phyloP scores from a whole-genome alignment of 2,329 filamentous ascomycete genomes.

The Myriangium duriaei region DNA sequence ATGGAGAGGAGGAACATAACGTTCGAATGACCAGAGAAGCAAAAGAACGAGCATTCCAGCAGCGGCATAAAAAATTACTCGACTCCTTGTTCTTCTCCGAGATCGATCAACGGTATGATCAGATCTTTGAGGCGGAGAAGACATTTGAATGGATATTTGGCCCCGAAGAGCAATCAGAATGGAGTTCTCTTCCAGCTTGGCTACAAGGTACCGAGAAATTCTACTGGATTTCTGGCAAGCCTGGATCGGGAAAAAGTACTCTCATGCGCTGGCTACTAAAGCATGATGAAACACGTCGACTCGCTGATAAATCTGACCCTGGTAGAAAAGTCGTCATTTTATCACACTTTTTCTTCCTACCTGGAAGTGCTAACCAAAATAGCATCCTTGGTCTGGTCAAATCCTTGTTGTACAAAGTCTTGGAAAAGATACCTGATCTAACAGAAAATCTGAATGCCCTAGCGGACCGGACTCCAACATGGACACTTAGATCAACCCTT shows the following conservation, averaged over 20 bases:
- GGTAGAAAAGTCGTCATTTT: not conserved
- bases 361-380: not conserved
- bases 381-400: not conserved
- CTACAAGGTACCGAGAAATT: slow-evolving; percentile 1
- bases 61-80: not conserved
- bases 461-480: not conserved
- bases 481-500: not conserved
- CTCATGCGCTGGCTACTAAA: not conserved
- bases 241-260: slow-evolving; percentile 4
- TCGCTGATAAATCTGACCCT: not conserved
- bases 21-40: too few relatives aligned
- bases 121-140: not conserved
- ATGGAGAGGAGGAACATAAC: too few relatives aligned
- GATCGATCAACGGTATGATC: not conserved
- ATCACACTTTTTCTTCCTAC: not conserved
- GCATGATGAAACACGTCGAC: not conserved
- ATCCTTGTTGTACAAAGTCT: not conserved
- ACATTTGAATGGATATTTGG: not conserved
- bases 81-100: not conserved
- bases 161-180: not conserved
- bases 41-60: not conserved
- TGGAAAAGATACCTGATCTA: not conserved
- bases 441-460: not conserved
- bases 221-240: slow-evolving; percentile 10
- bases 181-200: slow-evolving; percentile 1